Base-by-base conservation (phyloP, 257 asterid species). In the Ballota nigra region DNA sequence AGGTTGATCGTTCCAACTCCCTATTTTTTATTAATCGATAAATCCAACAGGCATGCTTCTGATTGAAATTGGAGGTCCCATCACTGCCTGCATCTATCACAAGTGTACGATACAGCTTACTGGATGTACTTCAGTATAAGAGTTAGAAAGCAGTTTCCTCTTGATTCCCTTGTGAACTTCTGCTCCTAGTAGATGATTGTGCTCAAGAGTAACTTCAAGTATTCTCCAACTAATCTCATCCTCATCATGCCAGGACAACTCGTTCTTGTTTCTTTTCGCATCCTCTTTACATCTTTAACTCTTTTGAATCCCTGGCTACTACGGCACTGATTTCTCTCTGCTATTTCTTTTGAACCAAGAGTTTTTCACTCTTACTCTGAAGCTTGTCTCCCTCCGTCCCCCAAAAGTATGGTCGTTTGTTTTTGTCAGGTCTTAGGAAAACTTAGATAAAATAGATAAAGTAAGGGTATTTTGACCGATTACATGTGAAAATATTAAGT, bases 321-420 rank as follows among this genome's bases (percentile, higher is more conserved):
- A 84, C 96, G 89, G 72, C 97, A 91, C 97, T 4, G 89, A 87
- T 71, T 89, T 92, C 83, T 89, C 97, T 84, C 84, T 84, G 85
- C 93, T 89, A 74, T 86, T 92, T 33, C 96, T 87, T 78, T 87
- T 87, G 68, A 90, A 86, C 96, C 96, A 92, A 1, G 97, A 92
- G 51, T 88, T 87, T 80, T 92, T 89, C 68, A 89, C 96, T 71
- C 97, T 86, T 73, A 89, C 89, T 8, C 83, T 89, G 55, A 89
- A 92, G 47, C 97, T 96, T 20, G 82, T 77, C 77, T 89, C 96
- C 33, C 72, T 79, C n/a, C n/a, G n/a, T n/a, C n/a, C n/a, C n/a
- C n/a, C n/a, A n/a, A n/a, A n/a, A n/a, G n/a, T n/a, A n/a, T n/a
- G n/a, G n/a, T n/a, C n/a, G n/a, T n/a, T n/a, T n/a, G n/a, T n/a